Evolutionary conservation across 2,329 filamentous ascomycete genomes (phyloP).

Genomic region (Scopulariopsis brevicaulis): DNA sequence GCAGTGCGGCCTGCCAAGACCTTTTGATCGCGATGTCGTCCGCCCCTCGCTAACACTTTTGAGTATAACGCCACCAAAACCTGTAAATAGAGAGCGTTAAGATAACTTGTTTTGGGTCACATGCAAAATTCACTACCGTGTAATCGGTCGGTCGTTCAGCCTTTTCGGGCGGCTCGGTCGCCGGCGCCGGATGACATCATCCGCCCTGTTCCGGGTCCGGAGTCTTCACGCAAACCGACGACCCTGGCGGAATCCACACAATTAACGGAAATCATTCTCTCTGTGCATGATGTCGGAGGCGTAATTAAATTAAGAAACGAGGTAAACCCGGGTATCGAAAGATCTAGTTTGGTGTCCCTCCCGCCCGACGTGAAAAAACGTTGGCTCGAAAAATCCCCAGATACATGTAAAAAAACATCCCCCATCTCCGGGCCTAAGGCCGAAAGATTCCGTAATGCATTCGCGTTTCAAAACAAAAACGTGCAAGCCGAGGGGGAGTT

Average conservation of each 20-base stretch:
- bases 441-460: too few species aligned
- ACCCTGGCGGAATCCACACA: too few species aligned
- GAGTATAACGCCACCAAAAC: too few species aligned
- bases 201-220: neutral
- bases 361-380: neutral
- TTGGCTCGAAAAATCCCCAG: neutral
- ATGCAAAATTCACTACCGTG: too few species aligned
- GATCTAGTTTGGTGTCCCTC: neutral
- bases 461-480: neutral
- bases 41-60: too few species aligned
- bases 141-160: too few species aligned
- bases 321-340: neutral
- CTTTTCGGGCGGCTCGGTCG: too few species aligned
- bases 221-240: too few species aligned
- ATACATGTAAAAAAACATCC: neutral
- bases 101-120: too few species aligned
- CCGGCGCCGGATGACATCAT: neutral
- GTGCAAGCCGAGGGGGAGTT: neutral
- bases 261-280: too few species aligned
- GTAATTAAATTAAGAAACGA: neutral
- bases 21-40: neutral
- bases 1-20: neutral
- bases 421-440: neutral
- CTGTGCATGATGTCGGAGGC: neutral
- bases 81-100: too few species aligned